Evolutionary conservation across 2,329 filamentous ascomycete genomes (phyloP).

Genomic region (Penicillium fuscoglaucum): DNA sequence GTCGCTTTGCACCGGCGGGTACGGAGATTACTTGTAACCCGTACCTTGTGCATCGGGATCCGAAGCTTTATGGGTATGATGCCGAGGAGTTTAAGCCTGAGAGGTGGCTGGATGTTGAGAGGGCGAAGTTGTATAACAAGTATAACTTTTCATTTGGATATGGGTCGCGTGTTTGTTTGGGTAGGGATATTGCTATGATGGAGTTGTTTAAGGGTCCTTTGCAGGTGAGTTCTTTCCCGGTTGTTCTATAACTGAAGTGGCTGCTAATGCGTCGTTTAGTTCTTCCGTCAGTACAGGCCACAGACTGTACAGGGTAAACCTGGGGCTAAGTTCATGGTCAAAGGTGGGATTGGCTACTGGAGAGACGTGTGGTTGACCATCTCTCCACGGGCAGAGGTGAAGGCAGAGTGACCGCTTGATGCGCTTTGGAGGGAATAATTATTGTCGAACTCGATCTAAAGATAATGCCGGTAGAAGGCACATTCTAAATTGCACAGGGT

Average conservation of each 20-base stretch:
- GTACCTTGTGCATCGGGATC: constrained; percentile 50
- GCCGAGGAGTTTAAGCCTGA: constrained; percentile 45
- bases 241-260: background rate
- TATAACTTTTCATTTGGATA: constrained; percentile 55
- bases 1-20: constrained; percentile 42
- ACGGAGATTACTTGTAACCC: constrained; percentile 51
- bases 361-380: constrained; percentile 36
- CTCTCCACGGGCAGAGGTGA: constrained; percentile 25
- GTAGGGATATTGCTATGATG: constrained; percentile 54
- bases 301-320: constrained; percentile 28
- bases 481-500: too few species aligned
- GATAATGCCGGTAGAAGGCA: too few species aligned
- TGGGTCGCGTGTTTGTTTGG: constrained; percentile 51
- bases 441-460: background rate
- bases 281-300: constrained; percentile 33
- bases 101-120: constrained; percentile 43
- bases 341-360: constrained; percentile 39
- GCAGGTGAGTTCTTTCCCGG: constrained; percentile 25
- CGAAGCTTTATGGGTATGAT: constrained; percentile 43
- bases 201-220: constrained; percentile 52
- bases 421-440: background rate
- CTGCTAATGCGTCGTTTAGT: constrained; percentile 22
- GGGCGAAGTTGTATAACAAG: constrained; percentile 47
- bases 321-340: constrained; percentile 30
- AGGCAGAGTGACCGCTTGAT: constrained; percentile 5